Base-by-base conservation (phyloP, 768 basidiomycete genomes). In the Austroboletus festivus region DNA sequence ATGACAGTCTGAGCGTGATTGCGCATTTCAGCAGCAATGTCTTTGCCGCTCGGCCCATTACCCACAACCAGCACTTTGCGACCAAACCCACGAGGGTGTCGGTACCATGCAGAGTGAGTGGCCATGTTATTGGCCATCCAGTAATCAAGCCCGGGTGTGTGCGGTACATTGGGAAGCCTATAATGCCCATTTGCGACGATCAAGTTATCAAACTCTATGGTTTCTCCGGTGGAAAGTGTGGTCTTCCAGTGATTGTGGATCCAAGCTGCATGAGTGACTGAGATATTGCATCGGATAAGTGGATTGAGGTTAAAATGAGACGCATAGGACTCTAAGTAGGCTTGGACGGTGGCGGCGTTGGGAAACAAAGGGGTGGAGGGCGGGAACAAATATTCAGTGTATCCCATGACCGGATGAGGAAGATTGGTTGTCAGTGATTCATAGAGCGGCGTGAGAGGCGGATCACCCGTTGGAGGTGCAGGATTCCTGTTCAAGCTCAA, bases 341-440 rank as follows among this genome's bases (percentile, higher is more conserved):
- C 55, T 35, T 79, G 76, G 1, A 93, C 86, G 6, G 69, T 68
- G 0, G 72, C 54, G 2, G 88, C 86, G 6, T 55, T 58, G 0
- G 90, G 89, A 63, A 77, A 93, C 22, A 90, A 71, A 1, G 82
- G 74, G 0, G 89, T 90, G 3, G 77, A 80, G 0, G 86, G 82
- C 0, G 86, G 86, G 58, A 90, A 91, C 1, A 73, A 58, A 58
- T 79, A 82, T 39, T 75, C 76, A 1, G 75, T 69, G 55, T 73
- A 91, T 3, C 78, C 77, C 90, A 93, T 92, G 42, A 83, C 50
- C 1, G 85, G 85, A 54, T 91, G 86, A 0, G 90, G 86, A 5
- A 93, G 61, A 56, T 92, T 92, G 1, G 89, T 85, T n/a, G 84
- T 85, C 12, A 93, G 70, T 0, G 85, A 84, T 58, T 91, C 85